Evolutionary conservation across 306 rosid genomes (phyloP).

Genomic region (Dalbergia cochinchinensis): DNA sequence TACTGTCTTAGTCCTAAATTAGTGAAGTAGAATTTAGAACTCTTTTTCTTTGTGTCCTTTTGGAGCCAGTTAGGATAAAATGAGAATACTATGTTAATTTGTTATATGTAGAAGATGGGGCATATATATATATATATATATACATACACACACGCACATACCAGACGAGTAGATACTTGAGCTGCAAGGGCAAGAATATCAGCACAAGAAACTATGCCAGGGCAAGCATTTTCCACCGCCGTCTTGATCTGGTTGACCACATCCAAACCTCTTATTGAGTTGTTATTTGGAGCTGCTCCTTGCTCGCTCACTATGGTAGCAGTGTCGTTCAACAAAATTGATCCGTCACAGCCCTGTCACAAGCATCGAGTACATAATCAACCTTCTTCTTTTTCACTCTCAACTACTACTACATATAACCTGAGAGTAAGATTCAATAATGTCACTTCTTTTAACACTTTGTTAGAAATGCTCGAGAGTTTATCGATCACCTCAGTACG

Average conservation of each 20-base stretch:
- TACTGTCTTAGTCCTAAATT: too few species aligned
- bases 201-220: conserved; percentile 63
- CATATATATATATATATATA: not conserved
- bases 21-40: too few species aligned
- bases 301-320: conserved; percentile 59
- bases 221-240: conserved; percentile 57
- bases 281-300: conserved; percentile 46
- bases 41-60: too few species aligned
- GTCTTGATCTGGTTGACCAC: conserved; percentile 63
- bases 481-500: too few species aligned
- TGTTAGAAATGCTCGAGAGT: too few species aligned
- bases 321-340: conserved; percentile 60
- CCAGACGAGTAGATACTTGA: conserved; percentile 55
- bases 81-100: not conserved
- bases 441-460: not conserved
- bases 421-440: not conserved
- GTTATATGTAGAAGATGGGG: not conserved
- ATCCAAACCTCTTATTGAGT: conserved; percentile 66
- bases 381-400: not conserved
- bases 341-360: conserved; percentile 70
- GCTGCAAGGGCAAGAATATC: conserved; percentile 72
- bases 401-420: not conserved
- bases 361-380: not conserved
- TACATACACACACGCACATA: too few species aligned
- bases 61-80: not conserved